phyloP scores from a whole-genome alignment of 257 asterid genomes.

The Solanum medicagineum region DNA sequence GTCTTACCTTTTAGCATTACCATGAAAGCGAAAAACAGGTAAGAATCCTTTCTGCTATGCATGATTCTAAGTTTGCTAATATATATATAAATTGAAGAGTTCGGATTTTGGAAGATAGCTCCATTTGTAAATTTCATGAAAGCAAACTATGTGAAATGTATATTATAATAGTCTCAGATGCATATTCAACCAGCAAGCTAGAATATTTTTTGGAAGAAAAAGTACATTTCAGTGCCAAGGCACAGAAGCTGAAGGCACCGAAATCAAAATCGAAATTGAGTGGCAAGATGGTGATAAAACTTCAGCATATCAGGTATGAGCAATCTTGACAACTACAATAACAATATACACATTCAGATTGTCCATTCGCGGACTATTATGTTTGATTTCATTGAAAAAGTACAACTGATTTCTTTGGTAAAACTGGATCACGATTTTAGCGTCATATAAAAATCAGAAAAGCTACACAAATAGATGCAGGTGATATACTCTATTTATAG shows the following conservation, averaged over 20 bases:
- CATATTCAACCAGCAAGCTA: not conserved
- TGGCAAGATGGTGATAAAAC: not conserved
- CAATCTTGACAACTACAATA: not conserved
- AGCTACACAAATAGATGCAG: not conserved
- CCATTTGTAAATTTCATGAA: not conserved
- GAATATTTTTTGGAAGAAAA: not conserved
- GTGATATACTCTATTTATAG: not conserved
- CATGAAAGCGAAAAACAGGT: not conserved
- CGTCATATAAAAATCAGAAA: not conserved
- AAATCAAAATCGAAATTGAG: not conserved
- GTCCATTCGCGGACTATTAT: not conserved
- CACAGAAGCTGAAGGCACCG: not conserved
- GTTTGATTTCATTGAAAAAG: not conserved
- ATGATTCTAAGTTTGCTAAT: not conserved
- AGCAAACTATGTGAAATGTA: not conserved
- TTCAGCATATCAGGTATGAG: not conserved
- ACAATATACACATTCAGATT: not conserved
- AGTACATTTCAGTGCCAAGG: not conserved
- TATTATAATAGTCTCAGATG: not conserved
- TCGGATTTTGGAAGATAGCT: not conserved
- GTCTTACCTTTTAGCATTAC: not conserved
- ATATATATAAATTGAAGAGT: not conserved
- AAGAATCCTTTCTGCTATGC: not conserved
- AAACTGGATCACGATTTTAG: not conserved
- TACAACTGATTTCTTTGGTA: not conserved